Conservation (phyloP, 2,329 filamentous ascomycete genomes). For the Colletotrichum tropicicola region DNA sequence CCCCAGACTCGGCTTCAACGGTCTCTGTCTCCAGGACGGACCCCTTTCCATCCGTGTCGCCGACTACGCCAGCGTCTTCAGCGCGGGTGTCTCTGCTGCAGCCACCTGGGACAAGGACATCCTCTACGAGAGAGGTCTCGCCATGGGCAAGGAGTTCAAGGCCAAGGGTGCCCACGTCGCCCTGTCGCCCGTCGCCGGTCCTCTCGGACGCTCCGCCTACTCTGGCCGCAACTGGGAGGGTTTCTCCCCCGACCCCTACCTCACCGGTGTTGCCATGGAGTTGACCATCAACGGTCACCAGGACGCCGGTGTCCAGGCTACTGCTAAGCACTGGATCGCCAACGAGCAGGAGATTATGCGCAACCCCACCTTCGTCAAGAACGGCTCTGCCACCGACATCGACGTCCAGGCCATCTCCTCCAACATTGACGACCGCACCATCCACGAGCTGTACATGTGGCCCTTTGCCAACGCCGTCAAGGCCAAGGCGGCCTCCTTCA, state of each 20-base stretch:
- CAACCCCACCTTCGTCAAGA: slow-evolving; percentile 36
- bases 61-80: slow-evolving; percentile 56
- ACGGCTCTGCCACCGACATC: slow-evolving; percentile 37
- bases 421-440: slow-evolving; percentile 67
- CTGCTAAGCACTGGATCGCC: slow-evolving; percentile 48
- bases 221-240: slow-evolving; percentile 73
- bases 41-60: slow-evolving; percentile 44
- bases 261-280: slow-evolving; percentile 64
- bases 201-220: slow-evolving; percentile 52
- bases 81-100: slow-evolving; percentile 69
- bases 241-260: slow-evolving; percentile 71
- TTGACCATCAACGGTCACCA: slow-evolving; percentile 44
- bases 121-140: slow-evolving; percentile 54
- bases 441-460: slow-evolving; percentile 60
- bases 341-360: slow-evolving; percentile 47
- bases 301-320: slow-evolving; percentile 47
- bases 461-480: slow-evolving; percentile 44
- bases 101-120: slow-evolving; percentile 76
- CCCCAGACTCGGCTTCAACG: slow-evolving; percentile 50
- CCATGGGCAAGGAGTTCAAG: slow-evolving; percentile 67
- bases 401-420: slow-evolving; percentile 40
- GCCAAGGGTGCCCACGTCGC: slow-evolving; percentile 78
- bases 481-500: slow-evolving; percentile 45
- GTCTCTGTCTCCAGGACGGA: slow-evolving; percentile 51
- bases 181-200: slow-evolving; percentile 58